These are phyloP conservation scores for Ophiostoma australiae DNA, from an alignment of 2,329 filamentous ascomycete species.

Conservation along the genomic window DNA sequence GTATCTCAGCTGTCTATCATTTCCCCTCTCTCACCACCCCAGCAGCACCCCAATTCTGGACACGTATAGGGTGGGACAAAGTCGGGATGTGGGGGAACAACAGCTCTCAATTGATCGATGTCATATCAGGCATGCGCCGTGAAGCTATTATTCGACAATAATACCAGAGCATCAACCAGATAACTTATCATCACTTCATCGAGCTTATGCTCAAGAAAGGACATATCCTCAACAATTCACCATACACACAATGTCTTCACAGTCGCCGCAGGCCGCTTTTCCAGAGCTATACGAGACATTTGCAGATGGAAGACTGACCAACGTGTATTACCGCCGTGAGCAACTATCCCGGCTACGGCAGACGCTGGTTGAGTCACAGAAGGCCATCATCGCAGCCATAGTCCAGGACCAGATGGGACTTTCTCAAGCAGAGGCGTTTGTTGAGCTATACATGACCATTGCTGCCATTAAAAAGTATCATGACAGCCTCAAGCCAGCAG, in stretches of 20 bases:
- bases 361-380: slow-evolving; percentile 28
- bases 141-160: neutral
- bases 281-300: slow-evolving; percentile 33
- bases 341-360: slow-evolving; percentile 36
- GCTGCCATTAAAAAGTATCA: slow-evolving; percentile 33
- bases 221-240: neutral
- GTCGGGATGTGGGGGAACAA: slow-evolving; percentile 4
- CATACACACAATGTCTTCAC: neutral
- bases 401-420: slow-evolving; percentile 31
- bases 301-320: slow-evolving; percentile 37
- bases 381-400: slow-evolving; percentile 33
- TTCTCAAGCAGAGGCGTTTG: slow-evolving; percentile 34
- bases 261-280: neutral
- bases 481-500: slow-evolving; percentile 31
- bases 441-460: slow-evolving; percentile 34
- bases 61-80: neutral
- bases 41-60: neutral
- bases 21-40: neutral
- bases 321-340: slow-evolving; percentile 37
- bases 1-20: neutral
- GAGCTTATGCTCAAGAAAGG: neutral
- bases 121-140: neutral
- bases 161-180: neutral
- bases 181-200: neutral
- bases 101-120: neutral